phyloP scores from a whole-genome alignment of 768 basidiomycete species.

The Mycena amicta region DNA sequence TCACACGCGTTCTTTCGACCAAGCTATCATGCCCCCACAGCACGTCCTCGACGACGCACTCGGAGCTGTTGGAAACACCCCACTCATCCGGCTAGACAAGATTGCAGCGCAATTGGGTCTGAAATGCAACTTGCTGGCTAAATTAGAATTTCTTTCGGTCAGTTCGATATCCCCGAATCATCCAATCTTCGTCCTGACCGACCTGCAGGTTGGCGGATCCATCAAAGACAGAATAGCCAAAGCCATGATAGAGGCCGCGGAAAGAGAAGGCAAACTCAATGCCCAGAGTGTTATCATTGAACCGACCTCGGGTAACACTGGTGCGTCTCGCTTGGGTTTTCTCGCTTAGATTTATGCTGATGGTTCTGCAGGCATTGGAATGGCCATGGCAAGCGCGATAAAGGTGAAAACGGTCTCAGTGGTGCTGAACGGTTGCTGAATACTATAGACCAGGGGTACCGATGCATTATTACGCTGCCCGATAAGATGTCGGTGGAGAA shows the following conservation, averaged over 20 bases:
- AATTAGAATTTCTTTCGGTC: constrained; percentile 86
- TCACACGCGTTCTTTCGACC: neutral
- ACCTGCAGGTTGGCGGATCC: too few species aligned
- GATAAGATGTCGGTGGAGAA: constrained; percentile 90
- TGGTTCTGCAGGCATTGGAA: constrained; percentile 73
- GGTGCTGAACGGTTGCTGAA: constrained; percentile 55
- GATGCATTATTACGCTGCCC: constrained; percentile 87
- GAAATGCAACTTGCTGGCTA: constrained; percentile 88
- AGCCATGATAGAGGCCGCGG: constrained; percentile 95
- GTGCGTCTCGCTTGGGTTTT: constrained; percentile 44
- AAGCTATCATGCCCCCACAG: constrained; percentile 36
- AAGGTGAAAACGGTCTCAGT: constrained; percentile 58
- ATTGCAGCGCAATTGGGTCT: constrained; percentile 74
- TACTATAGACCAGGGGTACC: constrained; percentile 88
- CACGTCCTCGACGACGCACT: constrained; percentile 77
- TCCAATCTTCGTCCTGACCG: too few species aligned
- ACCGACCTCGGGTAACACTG: constrained; percentile 95
- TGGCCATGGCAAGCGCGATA: constrained; percentile 91
- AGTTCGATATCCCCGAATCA: too few species aligned
- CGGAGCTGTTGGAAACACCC: constrained; percentile 88
- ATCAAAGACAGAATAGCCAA: constrained; percentile 97
- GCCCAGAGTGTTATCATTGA: constrained; percentile 92
- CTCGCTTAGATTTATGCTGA: constrained; percentile 3
- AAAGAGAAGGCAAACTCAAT: constrained; percentile 80
- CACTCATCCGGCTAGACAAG: constrained; percentile 83